Evolutionary conservation across 2,329 filamentous ascomycete genomes (phyloP).

Genomic region (Botrytis aclada): DNA sequence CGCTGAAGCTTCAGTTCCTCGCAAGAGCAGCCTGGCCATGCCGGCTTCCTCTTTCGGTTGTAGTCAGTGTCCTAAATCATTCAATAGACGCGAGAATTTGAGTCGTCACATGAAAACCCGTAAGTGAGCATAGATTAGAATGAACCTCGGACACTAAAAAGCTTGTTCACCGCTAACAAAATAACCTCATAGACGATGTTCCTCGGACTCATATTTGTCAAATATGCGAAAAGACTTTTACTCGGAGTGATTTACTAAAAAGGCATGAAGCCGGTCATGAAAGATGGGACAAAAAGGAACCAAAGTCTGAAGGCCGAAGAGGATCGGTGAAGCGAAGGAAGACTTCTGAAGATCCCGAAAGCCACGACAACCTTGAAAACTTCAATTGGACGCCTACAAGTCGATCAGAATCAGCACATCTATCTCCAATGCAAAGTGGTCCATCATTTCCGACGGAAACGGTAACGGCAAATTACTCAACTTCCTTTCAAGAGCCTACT

Average conservation of each 20-base stretch:
- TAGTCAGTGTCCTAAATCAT: background rate
- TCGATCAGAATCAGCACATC: conserved; percentile 2
- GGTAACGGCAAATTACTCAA: background rate
- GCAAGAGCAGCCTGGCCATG: background rate
- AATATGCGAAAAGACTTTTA: conserved; percentile 32
- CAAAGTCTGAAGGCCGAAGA: background rate
- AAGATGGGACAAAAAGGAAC: conserved; percentile 27
- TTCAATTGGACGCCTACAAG: background rate
- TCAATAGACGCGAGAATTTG: conserved; percentile 11
- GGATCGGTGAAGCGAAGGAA: conserved; percentile 23
- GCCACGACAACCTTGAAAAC: background rate
- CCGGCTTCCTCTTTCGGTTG: conserved; percentile 1
- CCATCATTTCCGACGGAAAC: background rate
- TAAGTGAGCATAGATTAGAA: background rate
- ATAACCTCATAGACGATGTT: conserved; percentile 21
- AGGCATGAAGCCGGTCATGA: conserved; percentile 31
- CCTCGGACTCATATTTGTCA: conserved; percentile 26
- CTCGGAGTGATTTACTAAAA: conserved; percentile 31
- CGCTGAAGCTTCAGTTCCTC: background rate
- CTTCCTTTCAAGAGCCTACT: background rate
- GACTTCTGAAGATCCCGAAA: conserved; percentile 3
- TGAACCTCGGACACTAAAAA: background rate
- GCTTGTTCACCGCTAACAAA: conserved; percentile 9
- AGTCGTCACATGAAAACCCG: conserved; percentile 14
- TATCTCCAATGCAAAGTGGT: conserved; percentile 6